Conservation (phyloP, 2,329 filamentous ascomycete genomes). For the Botryotinia convoluta region DNA sequence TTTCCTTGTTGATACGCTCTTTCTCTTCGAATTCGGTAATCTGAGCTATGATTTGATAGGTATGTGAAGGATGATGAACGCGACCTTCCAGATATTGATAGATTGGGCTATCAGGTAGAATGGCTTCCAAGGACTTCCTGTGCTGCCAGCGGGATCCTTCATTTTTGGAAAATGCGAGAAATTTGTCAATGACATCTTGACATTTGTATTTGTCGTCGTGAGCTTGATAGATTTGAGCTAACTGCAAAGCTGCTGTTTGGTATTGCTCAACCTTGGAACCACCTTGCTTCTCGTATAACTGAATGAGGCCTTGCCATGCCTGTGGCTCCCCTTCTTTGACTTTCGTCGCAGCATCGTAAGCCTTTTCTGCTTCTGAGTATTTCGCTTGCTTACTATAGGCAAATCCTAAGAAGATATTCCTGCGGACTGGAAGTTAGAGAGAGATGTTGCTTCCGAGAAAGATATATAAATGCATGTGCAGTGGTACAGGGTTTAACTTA, state of each 20-base stretch:
- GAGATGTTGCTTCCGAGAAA: neutral
- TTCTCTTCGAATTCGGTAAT: slow-evolving; percentile 84
- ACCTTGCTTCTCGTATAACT: slow-evolving; percentile 78
- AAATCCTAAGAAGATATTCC: slow-evolving; percentile 83
- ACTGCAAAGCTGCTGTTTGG: slow-evolving; percentile 65
- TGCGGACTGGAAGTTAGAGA: slow-evolving; percentile 38
- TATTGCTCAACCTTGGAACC: slow-evolving; percentile 69
- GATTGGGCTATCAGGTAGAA: slow-evolving; percentile 76
- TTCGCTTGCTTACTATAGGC: slow-evolving; percentile 74
- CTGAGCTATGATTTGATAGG: slow-evolving; percentile 78
- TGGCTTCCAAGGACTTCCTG: slow-evolving; percentile 70
- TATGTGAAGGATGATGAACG: slow-evolving; percentile 73
- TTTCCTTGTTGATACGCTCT: slow-evolving; percentile 83
- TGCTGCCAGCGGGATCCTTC: slow-evolving; percentile 73
- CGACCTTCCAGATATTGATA: slow-evolving; percentile 83
- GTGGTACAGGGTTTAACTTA: slow-evolving; percentile 44
- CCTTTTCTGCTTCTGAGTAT: slow-evolving; percentile 68
- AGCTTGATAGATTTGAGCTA: slow-evolving; percentile 72
- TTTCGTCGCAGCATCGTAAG: slow-evolving; percentile 70
- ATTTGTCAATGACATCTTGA: slow-evolving; percentile 73
- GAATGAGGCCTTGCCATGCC: slow-evolving; percentile 86
- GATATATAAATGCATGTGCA: neutral
- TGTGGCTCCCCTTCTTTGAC: slow-evolving; percentile 75
- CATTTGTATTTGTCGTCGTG: slow-evolving; percentile 62
- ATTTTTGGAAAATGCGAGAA: slow-evolving; percentile 68